Conservation (phyloP, 352 stramenopile genomes). For the Phytopythium delawarense region DNA sequence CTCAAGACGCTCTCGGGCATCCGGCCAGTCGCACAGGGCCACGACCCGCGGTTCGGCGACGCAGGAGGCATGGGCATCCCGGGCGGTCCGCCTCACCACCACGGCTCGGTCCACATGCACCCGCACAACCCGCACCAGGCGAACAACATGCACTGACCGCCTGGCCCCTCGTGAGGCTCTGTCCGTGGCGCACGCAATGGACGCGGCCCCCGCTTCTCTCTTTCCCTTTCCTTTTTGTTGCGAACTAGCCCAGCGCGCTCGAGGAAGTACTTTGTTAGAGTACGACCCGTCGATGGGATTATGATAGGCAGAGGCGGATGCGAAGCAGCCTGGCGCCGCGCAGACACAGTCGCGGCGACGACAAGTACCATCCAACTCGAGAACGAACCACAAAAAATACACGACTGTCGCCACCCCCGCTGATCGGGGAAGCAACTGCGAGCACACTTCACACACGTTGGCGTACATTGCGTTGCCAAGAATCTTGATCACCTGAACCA, state of each 20-base stretch:
- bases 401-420: not conserved
- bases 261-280: not conserved
- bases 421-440: not conserved
- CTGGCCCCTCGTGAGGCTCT: not conserved
- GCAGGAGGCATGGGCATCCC: constrained; percentile 30
- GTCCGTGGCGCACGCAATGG: not conserved
- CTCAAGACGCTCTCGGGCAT: constrained; percentile 94
- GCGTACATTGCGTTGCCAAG: not conserved
- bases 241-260: not conserved
- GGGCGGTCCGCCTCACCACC: constrained; percentile 19
- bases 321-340: not conserved
- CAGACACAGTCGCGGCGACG: not conserved
- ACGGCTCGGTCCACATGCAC: constrained; percentile 50
- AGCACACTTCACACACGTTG: not conserved
- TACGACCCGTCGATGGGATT: not conserved
- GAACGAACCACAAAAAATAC: not conserved
- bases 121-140: constrained; percentile 26
- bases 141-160: not conserved
- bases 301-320: not conserved
- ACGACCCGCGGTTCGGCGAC: constrained; percentile 51
- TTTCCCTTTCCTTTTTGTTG: not conserved
- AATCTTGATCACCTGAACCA: not conserved
- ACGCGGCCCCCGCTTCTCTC: not conserved
- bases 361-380: not conserved
- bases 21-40: constrained; percentile 43